phyloP scores from a whole-genome alignment of 805 yeast genomes.

The Hanseniaspora singularis region DNA sequence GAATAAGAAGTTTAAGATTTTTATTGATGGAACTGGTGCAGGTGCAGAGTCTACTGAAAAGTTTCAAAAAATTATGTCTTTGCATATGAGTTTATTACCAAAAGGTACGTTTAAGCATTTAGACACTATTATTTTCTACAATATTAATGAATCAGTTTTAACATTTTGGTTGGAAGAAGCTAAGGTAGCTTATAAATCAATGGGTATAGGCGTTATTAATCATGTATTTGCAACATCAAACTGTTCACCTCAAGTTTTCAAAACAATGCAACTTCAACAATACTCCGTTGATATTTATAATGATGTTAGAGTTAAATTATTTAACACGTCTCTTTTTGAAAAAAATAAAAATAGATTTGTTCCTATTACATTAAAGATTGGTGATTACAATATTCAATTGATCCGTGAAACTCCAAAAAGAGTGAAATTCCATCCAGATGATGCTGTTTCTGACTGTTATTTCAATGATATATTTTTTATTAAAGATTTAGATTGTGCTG shows the following conservation, averaged over 20 bases:
- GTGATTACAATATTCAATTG: conserved; percentile 55
- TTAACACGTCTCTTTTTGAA: conserved; percentile 43
- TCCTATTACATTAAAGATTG: conserved; percentile 55
- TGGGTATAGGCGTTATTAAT: conserved; percentile 11
- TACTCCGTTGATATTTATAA: conserved; percentile 33
- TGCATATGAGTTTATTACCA: conserved; percentile 40
- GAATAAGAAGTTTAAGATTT: conserved; percentile 51
- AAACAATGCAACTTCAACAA: conserved; percentile 35
- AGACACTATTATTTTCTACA: conserved; percentile 39
- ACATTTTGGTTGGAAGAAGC: conserved; percentile 21
- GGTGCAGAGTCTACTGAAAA: conserved; percentile 23
- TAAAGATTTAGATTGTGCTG: conserved; percentile 32
- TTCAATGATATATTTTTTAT: conserved; percentile 36
- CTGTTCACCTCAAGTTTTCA: conserved; percentile 36
- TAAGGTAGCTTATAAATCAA: conserved; percentile 17
- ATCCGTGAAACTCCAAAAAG: conserved; percentile 34
- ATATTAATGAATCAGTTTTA: conserved; percentile 28
- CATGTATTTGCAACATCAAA: conserved; percentile 36
- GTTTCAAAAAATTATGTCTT: conserved; percentile 19
- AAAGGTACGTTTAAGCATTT: conserved; percentile 42
- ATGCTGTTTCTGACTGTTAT: conserved; percentile 29
- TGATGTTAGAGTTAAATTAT: conserved; percentile 42
- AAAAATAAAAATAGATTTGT: conserved; percentile 37
- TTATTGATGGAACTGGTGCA: conserved; percentile 61
- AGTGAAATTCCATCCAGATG: conserved; percentile 28